phyloP scores from a whole-genome alignment of 148 eudicot genomes.

The Diospyros kaki region DNA sequence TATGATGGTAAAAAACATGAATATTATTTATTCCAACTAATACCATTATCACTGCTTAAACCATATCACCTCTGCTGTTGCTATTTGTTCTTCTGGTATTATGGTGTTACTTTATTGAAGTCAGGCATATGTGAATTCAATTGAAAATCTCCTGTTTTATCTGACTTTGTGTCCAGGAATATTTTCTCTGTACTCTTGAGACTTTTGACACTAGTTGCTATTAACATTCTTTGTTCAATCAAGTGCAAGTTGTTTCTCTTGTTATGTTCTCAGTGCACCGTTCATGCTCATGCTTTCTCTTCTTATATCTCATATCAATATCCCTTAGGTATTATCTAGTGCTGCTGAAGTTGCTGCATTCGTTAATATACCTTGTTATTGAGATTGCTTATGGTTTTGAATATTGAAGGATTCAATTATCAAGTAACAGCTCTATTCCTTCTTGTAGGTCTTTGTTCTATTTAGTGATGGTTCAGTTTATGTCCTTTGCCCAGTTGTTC shows the following conservation, averaged over 20 bases:
- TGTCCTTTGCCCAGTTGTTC: constrained; percentile 84
- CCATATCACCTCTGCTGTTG: too few species aligned
- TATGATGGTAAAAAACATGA: constrained; percentile 4
- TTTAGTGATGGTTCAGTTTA: constrained; percentile 86
- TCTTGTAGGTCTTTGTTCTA: constrained; percentile 74
- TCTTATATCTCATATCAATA: background rate
- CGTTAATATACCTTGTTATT: background rate
- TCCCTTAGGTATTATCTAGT: background rate
- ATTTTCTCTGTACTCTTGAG: background rate
- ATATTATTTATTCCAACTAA: background rate
- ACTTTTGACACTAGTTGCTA: background rate
- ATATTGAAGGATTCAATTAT: constrained; percentile 2
- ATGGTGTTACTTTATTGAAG: too few species aligned
- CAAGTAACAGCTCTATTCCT: constrained; percentile 7
- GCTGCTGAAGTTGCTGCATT: background rate
- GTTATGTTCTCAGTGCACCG: background rate
- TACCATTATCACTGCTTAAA: too few species aligned
- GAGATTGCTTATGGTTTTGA: constrained; percentile 2
- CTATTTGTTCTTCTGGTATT: background rate
- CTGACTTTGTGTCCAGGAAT: background rate
- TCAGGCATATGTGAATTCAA: too few species aligned
- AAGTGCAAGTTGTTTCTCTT: background rate
- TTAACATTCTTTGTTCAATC: background rate
- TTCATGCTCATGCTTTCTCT: constrained; percentile 1
- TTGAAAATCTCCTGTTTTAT: background rate